Conservation (phyloP, 2,329 filamentous ascomycete genomes). For the Trichophyton verrucosum region DNA sequence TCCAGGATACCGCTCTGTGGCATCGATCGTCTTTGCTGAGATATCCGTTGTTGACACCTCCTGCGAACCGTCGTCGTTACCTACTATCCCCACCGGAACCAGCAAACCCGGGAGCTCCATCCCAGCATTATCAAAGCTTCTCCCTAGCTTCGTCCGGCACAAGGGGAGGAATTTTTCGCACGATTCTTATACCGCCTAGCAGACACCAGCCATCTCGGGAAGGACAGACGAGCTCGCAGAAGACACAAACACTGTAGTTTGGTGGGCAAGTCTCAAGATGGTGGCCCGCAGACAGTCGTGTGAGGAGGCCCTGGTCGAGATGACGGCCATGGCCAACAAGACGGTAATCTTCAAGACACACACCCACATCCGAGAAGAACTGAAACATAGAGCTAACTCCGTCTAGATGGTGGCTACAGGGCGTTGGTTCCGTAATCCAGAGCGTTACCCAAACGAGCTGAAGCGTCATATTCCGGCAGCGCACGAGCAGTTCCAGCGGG, state of each 20-base stretch:
- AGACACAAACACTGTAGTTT: not conserved
- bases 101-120: not conserved
- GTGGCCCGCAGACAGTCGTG: conserved; percentile 1
- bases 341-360: conserved; percentile 18
- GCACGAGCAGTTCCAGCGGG: conserved; percentile 29
- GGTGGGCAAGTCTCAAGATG: not conserved
- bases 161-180: not conserved
- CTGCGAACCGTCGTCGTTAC: not conserved
- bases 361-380: not conserved
- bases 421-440: conserved; percentile 29
- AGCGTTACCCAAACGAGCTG: conserved; percentile 24
- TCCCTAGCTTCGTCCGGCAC: not conserved
- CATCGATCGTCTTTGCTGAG: no score
- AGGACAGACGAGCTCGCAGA: not conserved
- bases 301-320: conserved; percentile 23
- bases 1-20: no score
- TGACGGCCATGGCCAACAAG: conserved; percentile 27
- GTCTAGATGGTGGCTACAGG: conserved; percentile 31
- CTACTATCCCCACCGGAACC: not conserved
- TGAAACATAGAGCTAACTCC: not conserved
- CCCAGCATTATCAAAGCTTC: not conserved
- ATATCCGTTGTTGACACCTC: not conserved
- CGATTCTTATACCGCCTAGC: not conserved
- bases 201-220: not conserved
- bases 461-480: conserved; percentile 28